Evolutionary conservation across 805 yeast species (phyloP).

Genomic region (Crinitomyces ghanaensis): DNA sequence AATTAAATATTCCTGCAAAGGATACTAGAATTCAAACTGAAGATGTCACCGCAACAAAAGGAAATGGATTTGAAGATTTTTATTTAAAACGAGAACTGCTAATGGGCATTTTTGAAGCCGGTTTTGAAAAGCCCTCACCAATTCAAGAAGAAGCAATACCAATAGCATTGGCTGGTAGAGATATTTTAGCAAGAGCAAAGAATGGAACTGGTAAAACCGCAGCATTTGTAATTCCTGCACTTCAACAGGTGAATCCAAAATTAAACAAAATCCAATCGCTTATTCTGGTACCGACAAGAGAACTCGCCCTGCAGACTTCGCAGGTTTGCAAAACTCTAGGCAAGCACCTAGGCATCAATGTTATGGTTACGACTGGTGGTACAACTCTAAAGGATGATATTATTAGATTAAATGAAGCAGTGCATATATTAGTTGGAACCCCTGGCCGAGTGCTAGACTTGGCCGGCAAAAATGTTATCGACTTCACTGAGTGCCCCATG

Average conservation of each 20-base stretch:
- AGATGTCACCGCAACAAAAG: constrained; percentile 86
- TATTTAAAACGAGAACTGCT: constrained; percentile 81
- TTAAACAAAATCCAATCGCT: constrained; percentile 78
- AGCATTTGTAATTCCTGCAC: constrained; percentile 86
- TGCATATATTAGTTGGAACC: constrained; percentile 91
- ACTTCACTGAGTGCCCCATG: constrained; percentile 72
- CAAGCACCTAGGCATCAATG: constrained; percentile 80
- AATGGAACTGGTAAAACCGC: constrained; percentile 99
- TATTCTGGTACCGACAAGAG: constrained; percentile 94
- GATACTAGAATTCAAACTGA: constrained; percentile 96
- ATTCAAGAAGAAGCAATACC: constrained; percentile 97
- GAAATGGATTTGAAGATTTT: constrained; percentile 85
- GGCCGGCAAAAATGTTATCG: constrained; percentile 80
- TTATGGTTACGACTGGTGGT: constrained; percentile 99
- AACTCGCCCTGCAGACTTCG: constrained; percentile 92
- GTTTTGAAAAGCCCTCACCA: constrained; percentile 96
- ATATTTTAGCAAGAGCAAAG: constrained; percentile 92
- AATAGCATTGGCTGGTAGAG: constrained; percentile 89
- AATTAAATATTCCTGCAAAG: constrained; percentile 64
- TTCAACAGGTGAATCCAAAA: constrained; percentile 82
- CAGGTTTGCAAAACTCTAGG: constrained; percentile 95
- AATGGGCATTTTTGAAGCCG: constrained; percentile 99
- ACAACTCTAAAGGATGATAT: constrained; percentile 91
- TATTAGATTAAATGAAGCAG: constrained; percentile 81
- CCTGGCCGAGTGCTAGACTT: constrained; percentile 96